A percentile compares a stretch with the other conserved stretches of the same genome.
These are phyloP conservation scores for Penicillium cataractarum DNA, from an alignment of 495 filamentous ascomycete genomes.

Conservation along the genomic window DNA sequence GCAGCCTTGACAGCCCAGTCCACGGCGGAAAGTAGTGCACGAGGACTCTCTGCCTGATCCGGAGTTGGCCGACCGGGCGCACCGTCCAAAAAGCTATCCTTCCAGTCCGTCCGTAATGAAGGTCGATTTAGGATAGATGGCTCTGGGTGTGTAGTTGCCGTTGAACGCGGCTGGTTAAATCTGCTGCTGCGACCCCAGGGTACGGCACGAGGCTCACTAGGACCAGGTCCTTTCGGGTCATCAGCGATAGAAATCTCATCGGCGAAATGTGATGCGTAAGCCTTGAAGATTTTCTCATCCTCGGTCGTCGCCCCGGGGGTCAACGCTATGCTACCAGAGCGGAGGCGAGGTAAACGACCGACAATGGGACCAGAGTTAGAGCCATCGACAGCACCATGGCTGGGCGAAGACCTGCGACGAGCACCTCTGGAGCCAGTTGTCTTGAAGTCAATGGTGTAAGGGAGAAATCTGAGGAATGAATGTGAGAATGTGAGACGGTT, in stretches of 20 bases:
- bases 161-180: slow-evolving; percentile 74
- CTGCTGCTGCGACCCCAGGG: slow-evolving; percentile 65
- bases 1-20: slow-evolving; percentile 78
- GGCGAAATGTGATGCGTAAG: slow-evolving; percentile 42
- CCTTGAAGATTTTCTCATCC: slow-evolving; percentile 61
- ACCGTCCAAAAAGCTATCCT: slow-evolving; percentile 15
- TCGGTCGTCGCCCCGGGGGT: slow-evolving; percentile 64
- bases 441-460: slow-evolving; percentile 46
- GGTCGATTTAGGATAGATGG: slow-evolving; percentile 66
- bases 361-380: slow-evolving; percentile 44
- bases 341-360: slow-evolving; percentile 30
- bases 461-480: slow-evolving; percentile 34
- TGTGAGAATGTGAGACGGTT: slow-evolving; percentile 11
- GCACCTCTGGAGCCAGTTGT: slow-evolving; percentile 19
- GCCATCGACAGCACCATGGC: slow-evolving; percentile 38
- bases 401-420: slow-evolving; percentile 29
- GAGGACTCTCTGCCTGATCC: slow-evolving; percentile 44
- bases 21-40: slow-evolving; percentile 59
- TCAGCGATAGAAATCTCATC: slow-evolving; percentile 32
- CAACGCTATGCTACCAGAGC: slow-evolving; percentile 41
- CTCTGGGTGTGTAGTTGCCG: slow-evolving; percentile 65
- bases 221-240: slow-evolving; percentile 43
- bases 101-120: slow-evolving; percentile 32
- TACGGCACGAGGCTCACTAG: slow-evolving; percentile 62
- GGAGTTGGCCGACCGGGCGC: slow-evolving; percentile 3